These are phyloP conservation scores for Cicer yamashitae DNA, from an alignment of 306 rosid genomes.

Conservation along the genomic window DNA sequence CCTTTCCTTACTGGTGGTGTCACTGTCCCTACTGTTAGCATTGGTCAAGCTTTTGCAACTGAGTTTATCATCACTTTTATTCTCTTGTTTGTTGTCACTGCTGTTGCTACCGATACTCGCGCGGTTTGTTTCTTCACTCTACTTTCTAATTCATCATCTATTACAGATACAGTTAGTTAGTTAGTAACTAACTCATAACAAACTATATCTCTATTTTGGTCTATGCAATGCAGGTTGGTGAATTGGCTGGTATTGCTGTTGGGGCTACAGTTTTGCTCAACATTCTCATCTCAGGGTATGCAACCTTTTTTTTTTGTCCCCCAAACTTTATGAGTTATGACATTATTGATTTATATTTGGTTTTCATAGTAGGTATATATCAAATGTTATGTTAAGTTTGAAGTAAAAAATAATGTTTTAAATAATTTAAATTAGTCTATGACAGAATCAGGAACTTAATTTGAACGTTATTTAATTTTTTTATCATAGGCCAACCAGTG, in stretches of 20 bases:
- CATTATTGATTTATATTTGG: neutral
- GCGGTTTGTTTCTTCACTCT: slow-evolving; percentile 52
- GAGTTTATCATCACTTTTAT: slow-evolving; percentile 86
- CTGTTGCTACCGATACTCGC: slow-evolving; percentile 94
- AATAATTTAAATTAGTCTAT: too few relatives aligned
- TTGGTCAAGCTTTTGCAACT: slow-evolving; percentile 79
- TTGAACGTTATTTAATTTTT: too few relatives aligned
- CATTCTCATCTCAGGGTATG: slow-evolving; percentile 82
- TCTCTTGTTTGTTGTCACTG: slow-evolving; percentile 88
- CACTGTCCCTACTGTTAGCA: slow-evolving; percentile 65
- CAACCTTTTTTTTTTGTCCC: neutral
- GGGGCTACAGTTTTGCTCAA: slow-evolving; percentile 91
- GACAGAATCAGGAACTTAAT: too few relatives aligned
- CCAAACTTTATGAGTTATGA: neutral
- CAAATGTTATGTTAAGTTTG: too few relatives aligned
- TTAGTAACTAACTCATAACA: too few relatives aligned
- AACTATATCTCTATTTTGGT: neutral
- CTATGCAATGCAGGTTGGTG: slow-evolving; percentile 65
- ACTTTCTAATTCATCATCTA: too few relatives aligned
- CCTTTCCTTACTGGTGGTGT: slow-evolving; percentile 85
- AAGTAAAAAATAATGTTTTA: too few relatives aligned
- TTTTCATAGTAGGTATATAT: neutral
- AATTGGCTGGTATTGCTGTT: slow-evolving; percentile 89
- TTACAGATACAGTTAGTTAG: too few relatives aligned
- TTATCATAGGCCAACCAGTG: slow-evolving; percentile 59